Evolutionary conservation across 495 filamentous ascomycete species (phyloP).

Genomic region (Podospora bellae-mahoneyi): DNA sequence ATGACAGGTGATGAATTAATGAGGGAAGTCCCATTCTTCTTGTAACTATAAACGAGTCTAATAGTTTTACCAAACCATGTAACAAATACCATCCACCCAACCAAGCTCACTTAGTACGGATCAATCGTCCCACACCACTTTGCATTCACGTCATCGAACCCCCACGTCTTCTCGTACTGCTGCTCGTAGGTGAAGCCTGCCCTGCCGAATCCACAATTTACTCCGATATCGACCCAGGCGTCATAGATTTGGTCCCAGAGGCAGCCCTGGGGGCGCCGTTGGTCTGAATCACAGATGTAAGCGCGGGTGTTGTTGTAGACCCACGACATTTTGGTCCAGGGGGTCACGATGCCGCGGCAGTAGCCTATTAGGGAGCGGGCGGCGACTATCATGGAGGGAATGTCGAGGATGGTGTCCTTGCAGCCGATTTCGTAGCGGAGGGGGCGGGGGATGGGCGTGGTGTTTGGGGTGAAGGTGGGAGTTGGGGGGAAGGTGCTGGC

Average conservation of each 20-base stretch:
- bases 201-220: background rate
- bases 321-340: conserved; percentile 5
- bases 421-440: conserved; percentile 1
- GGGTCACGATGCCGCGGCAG: conserved; percentile 1
- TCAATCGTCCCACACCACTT: conserved; percentile 3
- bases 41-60: background rate
- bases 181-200: background rate
- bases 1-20: background rate
- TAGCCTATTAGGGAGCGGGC: background rate
- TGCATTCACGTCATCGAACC: background rate
- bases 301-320: background rate
- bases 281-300: conserved; percentile 5
- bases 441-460: background rate
- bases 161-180: background rate
- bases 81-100: background rate
- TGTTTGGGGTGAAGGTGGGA: background rate
- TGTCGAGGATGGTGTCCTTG: conserved; percentile 1
- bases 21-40: background rate
- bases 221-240: background rate
- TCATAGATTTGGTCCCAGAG: background rate
- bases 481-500: background rate
- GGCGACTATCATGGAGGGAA: background rate
- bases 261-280: background rate
- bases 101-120: background rate
- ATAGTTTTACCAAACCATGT: background rate